Base-by-base conservation (phyloP, 306 rosid species). In the Castanopsis chinensis region DNA sequence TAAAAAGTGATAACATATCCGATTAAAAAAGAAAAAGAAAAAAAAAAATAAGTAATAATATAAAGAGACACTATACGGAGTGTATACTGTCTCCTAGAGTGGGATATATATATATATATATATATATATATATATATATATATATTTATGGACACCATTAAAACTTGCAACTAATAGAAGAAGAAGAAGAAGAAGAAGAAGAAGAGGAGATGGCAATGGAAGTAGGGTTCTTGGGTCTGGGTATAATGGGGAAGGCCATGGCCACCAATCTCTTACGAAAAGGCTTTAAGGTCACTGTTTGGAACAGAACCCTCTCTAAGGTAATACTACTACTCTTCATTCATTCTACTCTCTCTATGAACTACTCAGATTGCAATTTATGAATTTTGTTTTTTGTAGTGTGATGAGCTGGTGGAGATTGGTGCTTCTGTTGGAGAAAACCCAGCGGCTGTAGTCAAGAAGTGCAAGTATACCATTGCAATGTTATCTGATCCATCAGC, bases 201-300 rank as follows among this genome's bases (percentile, higher is more conserved):
- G 58, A 23, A 14, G 49, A 23, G 45, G n/a, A 57, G 73, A 75
- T 61, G 84, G 27, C 45, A 25, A 63, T 89, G 96, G 97, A 92
- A 79, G 80, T 92, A 4, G 97, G 97, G 33, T 92, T 92, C 63
- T 58, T 92, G 86, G 97, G 97, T 72, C 68, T 92, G 72, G 97
- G 97, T n/a, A 92, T 92, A 85, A 92, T 92, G 97, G 97, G 97
- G 52, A 92, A 89, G 60, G 97, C 97, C 63, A 91, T 92, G 87
- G 71, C 94, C 82, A 25, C 83, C 68, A 92, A 91, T 75, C 87
- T 92, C 10, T 84, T 92, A 5, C 86, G 84, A 49, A 85, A 79
- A 70, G 97, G 96, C 41, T 90, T 89, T 85, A 92, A 91, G 81
- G 88, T 92, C 84, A 92, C 92, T 57, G 90, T 92, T 32, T 92